Percentiles rank a stretch among this genome's conserved stretches.
Conservation (phyloP, 257 asterid genomes). For the Scutellaria barbata region DNA sequence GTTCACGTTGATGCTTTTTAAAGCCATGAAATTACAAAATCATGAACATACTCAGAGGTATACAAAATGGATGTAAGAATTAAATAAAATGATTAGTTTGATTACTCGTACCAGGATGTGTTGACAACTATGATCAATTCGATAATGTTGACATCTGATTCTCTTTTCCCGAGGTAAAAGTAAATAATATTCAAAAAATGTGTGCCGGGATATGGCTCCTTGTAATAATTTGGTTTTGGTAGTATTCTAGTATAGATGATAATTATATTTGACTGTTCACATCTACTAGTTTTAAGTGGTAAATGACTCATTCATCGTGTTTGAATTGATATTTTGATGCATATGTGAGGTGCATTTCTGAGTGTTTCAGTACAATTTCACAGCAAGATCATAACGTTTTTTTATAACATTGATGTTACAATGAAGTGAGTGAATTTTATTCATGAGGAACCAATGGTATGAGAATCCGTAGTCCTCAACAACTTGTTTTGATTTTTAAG, state of each 20-base stretch:
- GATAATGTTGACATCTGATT: not conserved
- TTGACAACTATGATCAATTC: not conserved
- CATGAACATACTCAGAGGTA: not conserved
- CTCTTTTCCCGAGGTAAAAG: not conserved
- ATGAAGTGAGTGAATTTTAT: not conserved
- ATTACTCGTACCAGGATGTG: not conserved
- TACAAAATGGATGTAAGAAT: not conserved
- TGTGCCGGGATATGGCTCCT: not conserved
- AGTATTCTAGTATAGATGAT: not conserved
- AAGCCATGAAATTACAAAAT: not conserved
- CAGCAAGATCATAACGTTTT: not conserved
- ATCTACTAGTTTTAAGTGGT: not conserved
- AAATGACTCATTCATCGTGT: not conserved
- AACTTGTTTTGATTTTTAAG: not conserved
- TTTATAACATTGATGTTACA: not conserved
- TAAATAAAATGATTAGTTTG: not conserved
- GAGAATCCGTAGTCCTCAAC: not conserved
- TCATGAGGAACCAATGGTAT: not conserved
- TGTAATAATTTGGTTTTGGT: not conserved
- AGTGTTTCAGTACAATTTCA: not conserved
- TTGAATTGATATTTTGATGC: slow-evolving; percentile 23
- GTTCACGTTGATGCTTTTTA: not conserved
- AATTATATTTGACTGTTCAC: not conserved
- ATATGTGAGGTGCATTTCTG: not conserved
- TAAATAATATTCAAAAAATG: too few relatives aligned